Evolutionary conservation across 1,139 yeast species (phyloP).

Genomic region (Nakaseomyces nivariensis): DNA sequence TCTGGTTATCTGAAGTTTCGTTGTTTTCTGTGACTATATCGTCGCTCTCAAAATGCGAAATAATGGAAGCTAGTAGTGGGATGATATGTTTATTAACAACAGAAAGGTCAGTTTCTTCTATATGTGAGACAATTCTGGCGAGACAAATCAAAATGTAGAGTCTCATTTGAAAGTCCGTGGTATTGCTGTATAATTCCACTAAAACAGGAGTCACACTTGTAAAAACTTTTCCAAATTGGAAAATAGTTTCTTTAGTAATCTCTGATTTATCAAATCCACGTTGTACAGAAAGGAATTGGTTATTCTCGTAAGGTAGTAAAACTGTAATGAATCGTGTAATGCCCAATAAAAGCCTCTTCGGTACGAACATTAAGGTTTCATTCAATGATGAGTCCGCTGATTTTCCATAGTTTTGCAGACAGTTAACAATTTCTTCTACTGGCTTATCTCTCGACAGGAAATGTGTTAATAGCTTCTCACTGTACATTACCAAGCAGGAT

Average conservation of each 20-base stretch:
- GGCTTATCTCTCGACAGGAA: slow-evolving; percentile 15
- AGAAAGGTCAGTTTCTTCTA: slow-evolving; percentile 15
- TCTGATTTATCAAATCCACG: slow-evolving; percentile 6
- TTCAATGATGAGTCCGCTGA: slow-evolving; percentile 13
- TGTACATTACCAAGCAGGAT: slow-evolving; percentile 15
- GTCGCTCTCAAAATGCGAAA: slow-evolving; percentile 37
- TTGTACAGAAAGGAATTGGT: slow-evolving; percentile 21
- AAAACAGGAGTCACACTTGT: slow-evolving; percentile 49
- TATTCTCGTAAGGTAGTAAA: slow-evolving; percentile 40
- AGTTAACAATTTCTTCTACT: slow-evolving; percentile 11
- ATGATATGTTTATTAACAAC: slow-evolving; percentile 30
- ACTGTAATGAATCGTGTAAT: slow-evolving; percentile 49
- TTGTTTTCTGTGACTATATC: slow-evolving; percentile 10
- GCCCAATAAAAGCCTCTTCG: slow-evolving; percentile 52
- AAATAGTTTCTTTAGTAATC: slow-evolving; percentile 19
- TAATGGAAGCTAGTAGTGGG: slow-evolving; percentile 55
- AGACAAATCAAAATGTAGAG: slow-evolving; percentile 49
- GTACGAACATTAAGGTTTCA: slow-evolving; percentile 67
- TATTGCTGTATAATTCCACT: slow-evolving; percentile 61
- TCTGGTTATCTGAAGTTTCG: slow-evolving; percentile 16
- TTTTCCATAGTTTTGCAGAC: slow-evolving; percentile 19
- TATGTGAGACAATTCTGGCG: slow-evolving; percentile 37
- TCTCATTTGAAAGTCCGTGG: slow-evolving; percentile 62
- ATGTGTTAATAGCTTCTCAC: slow-evolving; percentile 13
- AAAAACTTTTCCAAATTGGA: slow-evolving; percentile 36